Evolutionary conservation across 1,284 basidiomycete genomes (phyloP).

Genomic region (Moesziomyces sp.): DNA sequence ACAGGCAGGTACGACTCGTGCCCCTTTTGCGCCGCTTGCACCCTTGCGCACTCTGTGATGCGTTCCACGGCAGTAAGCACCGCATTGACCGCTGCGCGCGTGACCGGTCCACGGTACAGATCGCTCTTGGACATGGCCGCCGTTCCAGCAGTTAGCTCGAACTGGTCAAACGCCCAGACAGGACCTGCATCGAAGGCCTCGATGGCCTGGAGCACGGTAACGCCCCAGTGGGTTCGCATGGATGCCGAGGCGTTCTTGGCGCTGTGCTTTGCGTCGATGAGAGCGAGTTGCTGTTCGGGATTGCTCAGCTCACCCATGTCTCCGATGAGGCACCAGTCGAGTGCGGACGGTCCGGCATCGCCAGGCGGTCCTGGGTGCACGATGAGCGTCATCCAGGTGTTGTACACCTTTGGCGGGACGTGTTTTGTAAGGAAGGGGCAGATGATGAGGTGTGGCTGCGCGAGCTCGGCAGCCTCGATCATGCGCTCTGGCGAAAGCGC

Average conservation of each 20-base stretch:
- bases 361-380: constrained; percentile 71
- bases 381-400: constrained; percentile 69
- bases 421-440: constrained; percentile 71
- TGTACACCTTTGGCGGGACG: constrained; percentile 69
- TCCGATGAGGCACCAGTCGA: constrained; percentile 70
- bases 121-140: constrained; percentile 68
- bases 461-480: constrained; percentile 67
- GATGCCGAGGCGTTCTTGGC: constrained; percentile 17
- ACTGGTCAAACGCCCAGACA: constrained; percentile 71
- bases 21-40: background rate
- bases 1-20: constrained; percentile 4
- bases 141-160: constrained; percentile 57
- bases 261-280: constrained; percentile 57
- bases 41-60: constrained; percentile 26
- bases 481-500: constrained; percentile 69
- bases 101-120: constrained; percentile 69
- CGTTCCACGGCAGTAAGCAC: constrained; percentile 68
- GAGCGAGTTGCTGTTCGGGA: constrained; percentile 61
- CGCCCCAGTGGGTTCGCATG: constrained; percentile 69
- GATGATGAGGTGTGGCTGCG: constrained; percentile 69
- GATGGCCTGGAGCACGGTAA: constrained; percentile 70
- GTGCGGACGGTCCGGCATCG: constrained; percentile 70
- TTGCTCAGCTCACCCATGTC: constrained; percentile 68
- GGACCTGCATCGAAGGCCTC: constrained; percentile 70
- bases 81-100: constrained; percentile 67